Evolutionary conservation across 2,329 filamentous ascomycete species (phyloP).

Genomic region (Chaetomium strumarium): DNA sequence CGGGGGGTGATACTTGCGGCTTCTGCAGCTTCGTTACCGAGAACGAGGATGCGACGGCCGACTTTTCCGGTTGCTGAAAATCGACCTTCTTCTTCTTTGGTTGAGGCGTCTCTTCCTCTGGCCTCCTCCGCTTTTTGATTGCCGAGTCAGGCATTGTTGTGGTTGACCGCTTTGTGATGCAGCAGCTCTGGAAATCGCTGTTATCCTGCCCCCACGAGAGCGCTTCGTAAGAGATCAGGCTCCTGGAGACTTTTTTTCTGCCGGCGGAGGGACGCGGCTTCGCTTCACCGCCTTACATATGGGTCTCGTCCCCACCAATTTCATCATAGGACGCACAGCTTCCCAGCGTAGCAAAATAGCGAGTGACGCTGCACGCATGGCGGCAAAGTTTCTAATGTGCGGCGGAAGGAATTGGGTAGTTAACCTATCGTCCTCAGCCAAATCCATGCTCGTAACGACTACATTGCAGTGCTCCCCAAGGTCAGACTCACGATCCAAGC

Average conservation of each 20-base stretch:
- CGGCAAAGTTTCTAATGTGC: background rate
- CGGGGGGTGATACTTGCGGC: constrained; percentile 25
- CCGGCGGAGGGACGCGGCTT: constrained; percentile 3
- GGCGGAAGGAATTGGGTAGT: too few relatives aligned
- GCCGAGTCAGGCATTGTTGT: constrained; percentile 19
- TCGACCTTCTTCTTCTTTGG: constrained; percentile 20
- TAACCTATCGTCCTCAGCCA: too few relatives aligned
- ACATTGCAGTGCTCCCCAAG: too few relatives aligned
- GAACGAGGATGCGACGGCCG: constrained; percentile 12
- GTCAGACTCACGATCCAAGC: too few relatives aligned
- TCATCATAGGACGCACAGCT: constrained; percentile 1
- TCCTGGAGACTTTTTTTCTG: constrained; percentile 21
- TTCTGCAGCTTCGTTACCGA: constrained; percentile 24
- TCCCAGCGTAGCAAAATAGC: background rate
- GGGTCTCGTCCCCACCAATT: background rate
- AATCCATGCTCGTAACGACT: too few relatives aligned
- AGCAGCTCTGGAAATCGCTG: background rate
- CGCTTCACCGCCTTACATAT: constrained; percentile 15
- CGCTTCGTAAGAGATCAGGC: background rate
- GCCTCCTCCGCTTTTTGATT: constrained; percentile 21
- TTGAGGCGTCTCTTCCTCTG: constrained; percentile 13
- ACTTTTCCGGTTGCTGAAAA: constrained; percentile 3
- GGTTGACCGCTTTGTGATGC: background rate
- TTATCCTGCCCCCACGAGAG: background rate
- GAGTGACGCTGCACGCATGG: background rate